phyloP scores from a whole-genome alignment of 1,139 yeast species.

The Kluyveromyces marxianus region DNA sequence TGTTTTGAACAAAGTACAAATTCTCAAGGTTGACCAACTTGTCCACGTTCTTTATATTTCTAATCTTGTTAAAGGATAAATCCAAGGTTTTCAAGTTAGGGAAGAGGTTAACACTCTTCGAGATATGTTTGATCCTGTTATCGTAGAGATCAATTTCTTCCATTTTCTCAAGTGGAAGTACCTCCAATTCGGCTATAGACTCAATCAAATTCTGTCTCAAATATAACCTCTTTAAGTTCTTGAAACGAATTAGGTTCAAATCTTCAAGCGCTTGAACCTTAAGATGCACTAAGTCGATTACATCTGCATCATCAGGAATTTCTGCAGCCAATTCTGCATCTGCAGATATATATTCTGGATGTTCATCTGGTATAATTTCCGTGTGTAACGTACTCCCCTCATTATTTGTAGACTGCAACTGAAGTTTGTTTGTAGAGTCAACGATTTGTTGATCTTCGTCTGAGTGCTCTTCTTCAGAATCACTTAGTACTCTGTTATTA shows the following conservation, averaged over 20 bases:
- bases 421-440: background rate
- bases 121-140: constrained; percentile 82
- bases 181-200: constrained; percentile 62
- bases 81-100: constrained; percentile 57
- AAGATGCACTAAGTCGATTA: constrained; percentile 70
- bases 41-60: constrained; percentile 75
- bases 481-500: background rate
- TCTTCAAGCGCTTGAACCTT: constrained; percentile 64
- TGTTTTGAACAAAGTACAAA: constrained; percentile 83
- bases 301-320: constrained; percentile 53
- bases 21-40: constrained; percentile 54
- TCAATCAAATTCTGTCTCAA: constrained; percentile 81
- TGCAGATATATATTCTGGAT: constrained; percentile 38
- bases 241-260: constrained; percentile 53
- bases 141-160: constrained; percentile 87
- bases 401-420: background rate
- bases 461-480: constrained; percentile 1
- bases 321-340: constrained; percentile 58
- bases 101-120: constrained; percentile 54
- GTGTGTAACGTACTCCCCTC: background rate
- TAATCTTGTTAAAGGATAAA: constrained; percentile 83
- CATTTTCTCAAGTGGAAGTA: constrained; percentile 46
- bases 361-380: constrained; percentile 49
- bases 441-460: background rate
- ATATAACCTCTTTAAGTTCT: constrained; percentile 52